Evolutionary conservation across 2,329 filamentous ascomycete species (phyloP), one percentile per base, ranked within the genome.

Genomic region (Calonectria fujianensis): DNA sequence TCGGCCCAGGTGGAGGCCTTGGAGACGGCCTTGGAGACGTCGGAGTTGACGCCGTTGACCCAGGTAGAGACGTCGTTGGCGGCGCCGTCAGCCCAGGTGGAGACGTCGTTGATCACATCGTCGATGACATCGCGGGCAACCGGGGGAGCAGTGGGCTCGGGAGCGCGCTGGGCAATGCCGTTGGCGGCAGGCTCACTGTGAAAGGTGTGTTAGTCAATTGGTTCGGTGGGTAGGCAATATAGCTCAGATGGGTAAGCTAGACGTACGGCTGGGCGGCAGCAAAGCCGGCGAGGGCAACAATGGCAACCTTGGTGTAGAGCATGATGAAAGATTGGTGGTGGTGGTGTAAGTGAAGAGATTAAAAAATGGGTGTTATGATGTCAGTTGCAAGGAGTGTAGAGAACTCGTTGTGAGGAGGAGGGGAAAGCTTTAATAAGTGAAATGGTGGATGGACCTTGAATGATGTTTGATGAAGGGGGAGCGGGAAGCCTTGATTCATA

Each of bases 301-400:
- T 45, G 48, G 74, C 51, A 73, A 80, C 45, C 74, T 82, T 80
- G 63, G 74, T 66, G 79, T 77, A 81, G 48, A 51, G 80, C 80
- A 82, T 82, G 29, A 9, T 78, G 72, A 35, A 6, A 9, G 9
- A 6, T 39, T 66, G 29, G 20, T 63, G 32, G 52, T 41, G 57
- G n/a, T 63, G 57, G 18, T 59, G 54, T 9, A 11, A 24, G 51
- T 59, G 18, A 32, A 32, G 31, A 24, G 24, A 24, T 64, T 18
- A 32, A 61, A 13, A 41, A 39, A 11, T 27, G 20, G 13, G 31
- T 37, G 37, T 41, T n/a, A 45, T 65, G 61, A 48, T 65, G 37
- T 65, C 39, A 65, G 18, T 10, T 45, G 35, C 8, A 9, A 64
- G 35, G 24, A 45, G 2, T 18, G 3, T 14, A 18, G n/a, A 13